phyloP scores from a whole-genome alignment of 2,329 filamentous ascomycete species.

The Epichloe uncinata region DNA sequence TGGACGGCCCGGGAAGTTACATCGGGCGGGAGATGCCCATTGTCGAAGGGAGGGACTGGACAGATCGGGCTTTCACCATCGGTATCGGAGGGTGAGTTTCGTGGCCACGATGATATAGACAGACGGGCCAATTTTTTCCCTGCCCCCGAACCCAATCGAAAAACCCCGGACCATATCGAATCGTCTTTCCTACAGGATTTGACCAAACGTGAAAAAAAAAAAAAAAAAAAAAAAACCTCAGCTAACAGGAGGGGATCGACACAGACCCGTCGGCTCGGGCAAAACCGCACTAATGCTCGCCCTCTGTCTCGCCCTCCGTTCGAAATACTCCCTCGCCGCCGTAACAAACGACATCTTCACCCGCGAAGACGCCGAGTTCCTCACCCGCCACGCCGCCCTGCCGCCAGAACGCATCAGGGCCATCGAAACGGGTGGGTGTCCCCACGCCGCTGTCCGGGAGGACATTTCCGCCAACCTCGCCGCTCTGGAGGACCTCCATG shows the following conservation, averaged over 20 bases:
- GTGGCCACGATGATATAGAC: neutral
- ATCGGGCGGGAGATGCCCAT: constrained; percentile 87
- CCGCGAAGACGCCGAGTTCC: constrained; percentile 93
- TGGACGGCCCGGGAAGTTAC: constrained; percentile 85
- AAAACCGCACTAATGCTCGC: constrained; percentile 96
- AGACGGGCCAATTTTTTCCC: neutral
- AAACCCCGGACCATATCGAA: too few relatives aligned
- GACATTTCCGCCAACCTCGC: constrained; percentile 91
- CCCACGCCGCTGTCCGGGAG: constrained; percentile 92
- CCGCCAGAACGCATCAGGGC: constrained; percentile 75
- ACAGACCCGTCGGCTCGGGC: constrained; percentile 84
- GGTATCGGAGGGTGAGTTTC: constrained; percentile 82
- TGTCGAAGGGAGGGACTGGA: constrained; percentile 76
- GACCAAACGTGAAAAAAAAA: too few relatives aligned
- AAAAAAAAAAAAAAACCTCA: too few relatives aligned
- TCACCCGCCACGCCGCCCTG: constrained; percentile 74
- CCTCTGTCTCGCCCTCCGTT: constrained; percentile 72
- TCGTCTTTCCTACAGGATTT: too few relatives aligned
- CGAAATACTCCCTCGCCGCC: constrained; percentile 74
- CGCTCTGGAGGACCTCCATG: constrained; percentile 79
- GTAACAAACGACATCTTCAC: constrained; percentile 99
- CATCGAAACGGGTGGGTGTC: constrained; percentile 95
- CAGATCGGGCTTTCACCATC: constrained; percentile 81
- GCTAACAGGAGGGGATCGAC: neutral
- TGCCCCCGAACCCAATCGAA: too few relatives aligned